Conservation (phyloP, 2,329 filamentous ascomycete species). For the Dichotomopilus funicola region DNA sequence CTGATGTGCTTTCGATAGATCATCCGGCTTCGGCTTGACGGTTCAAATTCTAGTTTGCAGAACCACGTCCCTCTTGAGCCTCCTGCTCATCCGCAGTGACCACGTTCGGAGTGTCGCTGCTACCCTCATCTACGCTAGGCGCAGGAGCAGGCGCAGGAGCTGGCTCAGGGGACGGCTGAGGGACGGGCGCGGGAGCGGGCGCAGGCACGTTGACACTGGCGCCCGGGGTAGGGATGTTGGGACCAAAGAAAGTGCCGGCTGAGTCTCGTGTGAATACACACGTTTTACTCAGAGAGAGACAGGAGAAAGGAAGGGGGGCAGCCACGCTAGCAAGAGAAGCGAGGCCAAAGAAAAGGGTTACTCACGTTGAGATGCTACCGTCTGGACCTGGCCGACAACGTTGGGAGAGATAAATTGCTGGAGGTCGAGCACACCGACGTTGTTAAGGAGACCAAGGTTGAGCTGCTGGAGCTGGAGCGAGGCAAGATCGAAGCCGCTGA, state of each 20-base stretch:
- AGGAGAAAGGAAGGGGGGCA: not conserved
- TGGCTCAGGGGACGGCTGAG: not conserved
- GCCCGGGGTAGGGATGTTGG: conserved; percentile 5
- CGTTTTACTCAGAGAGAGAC: conserved; percentile 9
- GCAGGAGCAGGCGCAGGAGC: not conserved
- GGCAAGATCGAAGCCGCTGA: conserved; percentile 26
- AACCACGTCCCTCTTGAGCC: conserved; percentile 22
- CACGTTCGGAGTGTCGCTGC: conserved; percentile 9
- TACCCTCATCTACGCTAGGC: not conserved
- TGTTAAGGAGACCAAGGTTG: conserved; percentile 27
- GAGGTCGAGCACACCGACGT: conserved; percentile 30
- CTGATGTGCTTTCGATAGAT: not conserved
- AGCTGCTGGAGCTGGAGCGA: conserved; percentile 23
- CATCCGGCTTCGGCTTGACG: not conserved
- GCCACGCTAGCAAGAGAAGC: not conserved
- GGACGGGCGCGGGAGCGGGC: not conserved
- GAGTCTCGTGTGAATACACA: conserved; percentile 23
- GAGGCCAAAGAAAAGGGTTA: conserved; percentile 8
- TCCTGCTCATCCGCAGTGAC: conserved; percentile 23
- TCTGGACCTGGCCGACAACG: conserved; percentile 28
- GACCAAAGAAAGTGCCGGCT: conserved; percentile 13
- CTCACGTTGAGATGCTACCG: conserved; percentile 24
- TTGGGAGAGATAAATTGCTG: conserved; percentile 27
- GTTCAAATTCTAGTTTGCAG: conserved; percentile 10
- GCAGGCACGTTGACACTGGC: not conserved